Evolutionary conservation across 129 eudicot genomes (phyloP).

Genomic region (Pittosporum tobira): DNA sequence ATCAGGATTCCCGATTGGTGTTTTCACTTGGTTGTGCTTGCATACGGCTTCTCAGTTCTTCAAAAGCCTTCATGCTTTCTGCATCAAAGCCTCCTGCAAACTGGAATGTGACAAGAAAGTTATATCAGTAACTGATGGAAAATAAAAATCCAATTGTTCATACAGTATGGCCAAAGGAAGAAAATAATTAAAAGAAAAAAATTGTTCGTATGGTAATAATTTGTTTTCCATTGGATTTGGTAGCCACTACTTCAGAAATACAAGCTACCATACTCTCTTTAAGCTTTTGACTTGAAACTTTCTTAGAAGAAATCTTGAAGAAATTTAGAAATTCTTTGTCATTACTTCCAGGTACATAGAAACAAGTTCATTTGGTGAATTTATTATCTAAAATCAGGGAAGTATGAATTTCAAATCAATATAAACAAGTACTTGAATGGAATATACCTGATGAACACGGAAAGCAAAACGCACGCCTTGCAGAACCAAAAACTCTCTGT

Average conservation of each 20-base stretch:
- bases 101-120: constrained; percentile 36
- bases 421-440: neutral
- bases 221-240: too few species aligned
- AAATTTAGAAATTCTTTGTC: too few species aligned
- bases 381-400: neutral
- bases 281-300: too few species aligned
- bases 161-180: too few species aligned
- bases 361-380: neutral
- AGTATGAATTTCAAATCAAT: neutral
- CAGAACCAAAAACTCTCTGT: constrained; percentile 82
- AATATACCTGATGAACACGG: constrained; percentile 90
- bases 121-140: too few species aligned
- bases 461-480: constrained; percentile 99
- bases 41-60: constrained; percentile 78
- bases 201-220: too few species aligned
- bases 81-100: constrained; percentile 99
- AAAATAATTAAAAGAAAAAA: too few species aligned
- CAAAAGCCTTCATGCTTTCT: constrained; percentile 97
- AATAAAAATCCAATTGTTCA: too few species aligned
- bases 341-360: neutral
- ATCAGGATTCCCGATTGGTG: constrained; percentile 34
- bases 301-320: too few species aligned
- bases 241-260: too few species aligned
- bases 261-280: too few species aligned
- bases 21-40: constrained; percentile 41